These are phyloP conservation scores for Priceomyces medius DNA, from an alignment of 805 yeast genomes.

Conservation along the genomic window DNA sequence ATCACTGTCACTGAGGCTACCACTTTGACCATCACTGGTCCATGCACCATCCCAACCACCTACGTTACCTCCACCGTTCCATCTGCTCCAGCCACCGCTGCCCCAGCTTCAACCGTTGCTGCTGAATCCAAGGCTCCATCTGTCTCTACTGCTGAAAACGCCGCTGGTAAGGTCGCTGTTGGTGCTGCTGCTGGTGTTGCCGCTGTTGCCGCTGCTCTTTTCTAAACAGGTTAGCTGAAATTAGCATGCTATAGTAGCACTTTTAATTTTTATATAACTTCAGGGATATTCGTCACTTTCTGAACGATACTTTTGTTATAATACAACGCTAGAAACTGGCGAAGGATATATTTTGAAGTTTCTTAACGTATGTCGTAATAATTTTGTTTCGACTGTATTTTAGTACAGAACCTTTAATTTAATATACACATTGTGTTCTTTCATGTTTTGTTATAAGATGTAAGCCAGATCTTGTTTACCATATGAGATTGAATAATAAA, in stretches of 20 bases:
- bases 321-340: not conserved
- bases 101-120: conserved; percentile 15
- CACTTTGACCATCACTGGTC: conserved; percentile 83
- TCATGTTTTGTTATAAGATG: no score
- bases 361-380: conserved; percentile 3
- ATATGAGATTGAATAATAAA: no score
- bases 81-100: conserved; percentile 17
- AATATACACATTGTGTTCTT: conserved; percentile 5
- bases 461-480: no score
- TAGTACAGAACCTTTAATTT: conserved; percentile 4
- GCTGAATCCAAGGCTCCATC: conserved; percentile 13
- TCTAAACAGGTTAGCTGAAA: conserved; percentile 29
- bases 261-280: conserved; percentile 3
- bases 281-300: not conserved
- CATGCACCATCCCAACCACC: conserved; percentile 68
- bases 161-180: conserved; percentile 44
- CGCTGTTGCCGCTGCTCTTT: conserved; percentile 49
- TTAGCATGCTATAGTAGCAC: not conserved
- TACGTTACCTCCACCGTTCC: conserved; percentile 23
- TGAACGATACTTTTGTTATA: not conserved
- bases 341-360: conserved; percentile 1
- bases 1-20: conserved; percentile 76
- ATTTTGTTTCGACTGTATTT: conserved; percentile 6
- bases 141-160: conserved; percentile 28
- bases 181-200: conserved; percentile 54